phyloP scores from a whole-genome alignment of 345 rosid species.

The Rubroshorea leprosula region DNA sequence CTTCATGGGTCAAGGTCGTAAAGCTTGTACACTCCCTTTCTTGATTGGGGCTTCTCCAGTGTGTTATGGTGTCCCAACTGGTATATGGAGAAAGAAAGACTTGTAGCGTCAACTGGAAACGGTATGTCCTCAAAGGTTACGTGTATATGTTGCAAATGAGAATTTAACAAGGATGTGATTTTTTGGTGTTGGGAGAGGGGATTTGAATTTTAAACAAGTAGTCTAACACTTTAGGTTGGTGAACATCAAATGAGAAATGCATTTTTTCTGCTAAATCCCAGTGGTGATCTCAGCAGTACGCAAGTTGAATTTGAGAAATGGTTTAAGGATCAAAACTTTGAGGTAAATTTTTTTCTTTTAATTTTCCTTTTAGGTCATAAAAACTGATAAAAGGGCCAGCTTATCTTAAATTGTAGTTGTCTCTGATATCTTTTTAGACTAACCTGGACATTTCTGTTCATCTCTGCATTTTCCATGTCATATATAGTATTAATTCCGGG shows the following conservation, averaged over 20 bases:
- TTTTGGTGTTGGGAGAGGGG: too few species aligned
- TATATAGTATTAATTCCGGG: neutral
- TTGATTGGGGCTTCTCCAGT: constrained; percentile 94
- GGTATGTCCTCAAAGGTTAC: too few species aligned
- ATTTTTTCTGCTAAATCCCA: constrained; percentile 79
- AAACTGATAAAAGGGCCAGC: too few species aligned
- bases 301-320: constrained; percentile 73
- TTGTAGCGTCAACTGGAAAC: constrained; percentile 13
- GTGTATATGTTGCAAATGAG: too few species aligned
- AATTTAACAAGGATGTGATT: too few species aligned
- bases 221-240: too few species aligned
- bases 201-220: too few species aligned
- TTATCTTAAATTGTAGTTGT: too few species aligned
- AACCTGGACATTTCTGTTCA: neutral
- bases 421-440: too few species aligned
- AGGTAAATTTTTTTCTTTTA: constrained; percentile 43
- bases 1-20: constrained; percentile 68
- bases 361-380: too few species aligned
- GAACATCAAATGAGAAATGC: too few species aligned
- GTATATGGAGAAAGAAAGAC: constrained; percentile 50
- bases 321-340: constrained; percentile 72
- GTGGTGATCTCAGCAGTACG: constrained; percentile 64
- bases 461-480: neutral
- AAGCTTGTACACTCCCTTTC: constrained; percentile 60
- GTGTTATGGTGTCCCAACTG: constrained; percentile 89